Conservation (phyloP, 1,284 basidiomycete genomes). For the Wallemia ichthyophaga region DNA sequence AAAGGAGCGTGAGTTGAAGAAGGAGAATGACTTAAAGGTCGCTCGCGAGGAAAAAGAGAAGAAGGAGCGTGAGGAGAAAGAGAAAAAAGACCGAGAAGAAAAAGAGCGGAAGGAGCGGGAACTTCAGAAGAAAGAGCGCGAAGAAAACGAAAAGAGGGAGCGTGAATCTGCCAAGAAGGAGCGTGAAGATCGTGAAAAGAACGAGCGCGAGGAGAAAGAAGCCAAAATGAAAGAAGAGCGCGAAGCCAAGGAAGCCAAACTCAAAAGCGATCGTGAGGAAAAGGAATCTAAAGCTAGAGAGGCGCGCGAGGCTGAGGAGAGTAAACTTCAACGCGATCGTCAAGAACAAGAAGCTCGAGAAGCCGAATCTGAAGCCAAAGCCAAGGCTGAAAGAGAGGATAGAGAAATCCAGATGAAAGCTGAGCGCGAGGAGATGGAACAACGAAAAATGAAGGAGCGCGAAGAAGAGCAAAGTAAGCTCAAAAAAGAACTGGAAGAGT, state of each 20-base stretch:
- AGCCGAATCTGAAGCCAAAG: too few species aligned
- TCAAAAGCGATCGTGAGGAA: not conserved
- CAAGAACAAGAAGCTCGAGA: too few species aligned
- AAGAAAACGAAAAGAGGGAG: not conserved
- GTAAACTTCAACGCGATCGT: not conserved
- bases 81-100: not conserved
- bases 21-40: not conserved
- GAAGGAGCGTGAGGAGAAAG: not conserved
- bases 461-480: too few species aligned
- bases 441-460: too few species aligned
- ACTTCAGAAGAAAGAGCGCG: not conserved
- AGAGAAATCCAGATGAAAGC: too few species aligned
- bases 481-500: too few species aligned
- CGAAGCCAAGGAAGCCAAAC: not conserved
- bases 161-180: not conserved
- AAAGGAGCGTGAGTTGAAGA: not conserved
- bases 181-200: not conserved
- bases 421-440: too few species aligned
- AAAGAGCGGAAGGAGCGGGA: not conserved
- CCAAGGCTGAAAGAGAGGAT: too few species aligned
- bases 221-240: not conserved
- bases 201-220: not conserved
- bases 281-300: not conserved
- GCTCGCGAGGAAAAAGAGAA: not conserved
- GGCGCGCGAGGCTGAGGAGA: not conserved